Evolutionary conservation across 257 asterid genomes (phyloP).

Genomic region (Eustoma russellianum): DNA sequence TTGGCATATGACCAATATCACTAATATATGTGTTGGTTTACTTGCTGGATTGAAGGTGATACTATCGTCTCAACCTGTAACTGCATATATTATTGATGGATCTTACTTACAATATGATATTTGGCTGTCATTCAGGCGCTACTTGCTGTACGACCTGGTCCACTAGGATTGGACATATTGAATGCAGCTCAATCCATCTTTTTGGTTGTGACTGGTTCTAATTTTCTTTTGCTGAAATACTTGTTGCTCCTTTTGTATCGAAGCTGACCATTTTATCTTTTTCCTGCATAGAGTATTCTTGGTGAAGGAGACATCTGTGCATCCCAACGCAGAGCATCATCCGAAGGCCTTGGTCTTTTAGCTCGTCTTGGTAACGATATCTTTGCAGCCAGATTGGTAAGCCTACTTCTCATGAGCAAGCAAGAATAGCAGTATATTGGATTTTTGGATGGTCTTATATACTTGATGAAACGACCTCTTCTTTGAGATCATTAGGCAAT

Average conservation of each 20-base stretch:
- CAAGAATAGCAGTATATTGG: too few species aligned
- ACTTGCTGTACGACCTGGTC: constrained; percentile 79
- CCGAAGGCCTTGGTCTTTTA: constrained; percentile 97
- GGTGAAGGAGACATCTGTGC: constrained; percentile 96
- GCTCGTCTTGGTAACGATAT: constrained; percentile 95
- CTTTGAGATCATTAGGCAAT: too few species aligned
- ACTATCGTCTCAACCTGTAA: constrained; percentile 12
- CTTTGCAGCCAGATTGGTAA: constrained; percentile 93
- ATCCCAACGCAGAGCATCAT: constrained; percentile 91
- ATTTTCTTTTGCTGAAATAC: constrained; percentile 3
- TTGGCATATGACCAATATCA: constrained; percentile 75
- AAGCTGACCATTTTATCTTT: constrained; percentile 5
- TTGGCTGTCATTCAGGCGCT: constrained; percentile 47
- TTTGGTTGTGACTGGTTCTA: constrained; percentile 52
- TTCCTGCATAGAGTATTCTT: constrained; percentile 54
- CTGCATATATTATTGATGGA: constrained; percentile 6
- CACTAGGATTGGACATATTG: constrained; percentile 68
- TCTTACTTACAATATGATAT: constrained; percentile 20
- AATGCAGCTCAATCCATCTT: constrained; percentile 79
- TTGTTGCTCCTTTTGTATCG: too few species aligned
- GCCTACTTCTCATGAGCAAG: constrained; percentile 11
- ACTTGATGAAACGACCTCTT: too few species aligned
- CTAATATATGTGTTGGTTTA: constrained; percentile 94
- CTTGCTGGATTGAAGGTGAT: constrained; percentile 91
- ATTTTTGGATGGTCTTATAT: too few species aligned